Evolutionary conservation across 768 basidiomycete genomes (phyloP).

Genomic region (Russula dissimulans): DNA sequence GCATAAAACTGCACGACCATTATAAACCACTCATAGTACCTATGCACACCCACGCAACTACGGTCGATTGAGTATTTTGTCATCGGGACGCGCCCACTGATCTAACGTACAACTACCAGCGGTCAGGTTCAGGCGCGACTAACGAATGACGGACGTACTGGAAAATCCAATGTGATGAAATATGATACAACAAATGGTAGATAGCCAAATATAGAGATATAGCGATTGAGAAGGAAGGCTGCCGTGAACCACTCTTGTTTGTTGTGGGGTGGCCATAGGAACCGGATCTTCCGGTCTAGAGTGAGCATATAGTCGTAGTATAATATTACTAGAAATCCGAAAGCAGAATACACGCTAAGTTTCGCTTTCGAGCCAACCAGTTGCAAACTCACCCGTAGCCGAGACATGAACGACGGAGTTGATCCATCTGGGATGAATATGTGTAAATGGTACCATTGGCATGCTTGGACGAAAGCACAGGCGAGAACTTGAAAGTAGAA

Average conservation of each 20-base stretch:
- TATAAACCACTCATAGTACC: neutral
- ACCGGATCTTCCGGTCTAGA: slow-evolving; percentile 30
- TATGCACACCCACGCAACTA: neutral
- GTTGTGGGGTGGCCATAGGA: slow-evolving; percentile 33
- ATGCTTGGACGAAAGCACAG: too few relatives aligned
- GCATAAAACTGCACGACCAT: neutral
- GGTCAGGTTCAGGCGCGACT: neutral
- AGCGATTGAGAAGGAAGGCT: slow-evolving; percentile 43
- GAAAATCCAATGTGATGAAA: neutral
- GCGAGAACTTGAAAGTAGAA: too few relatives aligned
- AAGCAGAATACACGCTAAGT: neutral
- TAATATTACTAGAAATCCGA: slow-evolving; percentile 20
- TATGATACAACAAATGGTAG: slow-evolving; percentile 22
- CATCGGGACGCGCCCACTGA: neutral
- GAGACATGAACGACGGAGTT: neutral
- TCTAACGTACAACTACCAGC: neutral
- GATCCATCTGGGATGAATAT: neutral
- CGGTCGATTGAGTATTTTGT: neutral
- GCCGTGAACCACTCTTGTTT: slow-evolving; percentile 32
- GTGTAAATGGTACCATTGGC: neutral
- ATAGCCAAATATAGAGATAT: slow-evolving; percentile 34
- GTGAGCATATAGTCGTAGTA: slow-evolving; percentile 28
- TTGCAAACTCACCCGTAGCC: neutral
- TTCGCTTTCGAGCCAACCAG: neutral
- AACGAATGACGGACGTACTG: neutral